Conservation (phyloP, 257 asterid species). For the Solanum sparsipilum region DNA sequence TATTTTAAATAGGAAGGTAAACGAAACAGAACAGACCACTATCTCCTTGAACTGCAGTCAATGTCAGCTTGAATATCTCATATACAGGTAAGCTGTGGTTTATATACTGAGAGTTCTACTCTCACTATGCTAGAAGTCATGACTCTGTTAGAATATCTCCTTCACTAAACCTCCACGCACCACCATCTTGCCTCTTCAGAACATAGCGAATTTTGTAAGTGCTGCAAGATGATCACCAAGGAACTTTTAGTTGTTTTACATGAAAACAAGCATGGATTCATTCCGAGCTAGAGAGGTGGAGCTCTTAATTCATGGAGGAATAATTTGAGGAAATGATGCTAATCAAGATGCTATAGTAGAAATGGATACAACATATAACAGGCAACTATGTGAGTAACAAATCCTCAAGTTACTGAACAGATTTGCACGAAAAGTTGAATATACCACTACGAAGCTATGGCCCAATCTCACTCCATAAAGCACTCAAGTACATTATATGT, state of each 20-base stretch:
- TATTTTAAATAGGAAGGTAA: background rate
- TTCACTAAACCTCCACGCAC: constrained; percentile 83
- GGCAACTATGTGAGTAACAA: background rate
- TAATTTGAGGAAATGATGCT: background rate
- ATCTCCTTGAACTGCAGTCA: constrained; percentile 8
- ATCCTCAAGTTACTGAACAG: background rate
- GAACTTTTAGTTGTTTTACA: background rate
- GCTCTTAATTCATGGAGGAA: background rate
- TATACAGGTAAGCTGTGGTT: constrained; percentile 21
- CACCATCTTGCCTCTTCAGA: constrained; percentile 70
- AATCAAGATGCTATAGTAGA: background rate
- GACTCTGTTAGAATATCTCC: constrained; percentile 48
- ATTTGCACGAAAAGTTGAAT: background rate
- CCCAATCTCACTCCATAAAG: background rate
- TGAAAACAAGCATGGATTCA: background rate
- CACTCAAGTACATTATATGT: background rate
- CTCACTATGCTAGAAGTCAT: constrained; percentile 15
- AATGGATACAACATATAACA: background rate
- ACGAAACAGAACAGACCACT: background rate
- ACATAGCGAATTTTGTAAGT: constrained; percentile 67
- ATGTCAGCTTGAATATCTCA: constrained; percentile 9
- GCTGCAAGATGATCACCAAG: constrained; percentile 46
- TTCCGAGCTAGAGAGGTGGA: background rate
- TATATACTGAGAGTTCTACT: background rate
- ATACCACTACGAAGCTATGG: background rate